A percentile compares a stretch with the other conserved stretches of the same genome.
phyloP scores from a whole-genome alignment of 305 asterid genomes.

The Solanum hybrid region DNA sequence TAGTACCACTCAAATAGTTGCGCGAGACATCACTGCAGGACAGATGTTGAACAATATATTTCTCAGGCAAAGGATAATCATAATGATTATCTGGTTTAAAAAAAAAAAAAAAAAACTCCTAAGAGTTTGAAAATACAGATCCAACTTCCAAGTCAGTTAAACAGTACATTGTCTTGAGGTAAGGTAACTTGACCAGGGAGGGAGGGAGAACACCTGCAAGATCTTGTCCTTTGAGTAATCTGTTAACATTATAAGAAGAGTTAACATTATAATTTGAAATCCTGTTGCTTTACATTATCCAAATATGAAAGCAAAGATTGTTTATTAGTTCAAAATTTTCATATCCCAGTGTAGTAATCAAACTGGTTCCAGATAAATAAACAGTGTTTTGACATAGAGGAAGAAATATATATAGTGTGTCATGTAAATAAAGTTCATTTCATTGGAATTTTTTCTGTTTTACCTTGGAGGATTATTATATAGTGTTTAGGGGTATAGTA shows the following conservation, averaged over 20 bases:
- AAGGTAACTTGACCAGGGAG: conserved; percentile 38
- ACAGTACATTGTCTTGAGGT: conserved; percentile 29
- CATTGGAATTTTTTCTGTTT: too few relatives aligned
- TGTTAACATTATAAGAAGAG: conserved; percentile 4
- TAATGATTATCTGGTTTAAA: too few relatives aligned
- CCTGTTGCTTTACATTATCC: neutral
- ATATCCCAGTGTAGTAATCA: neutral
- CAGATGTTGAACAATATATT: neutral
- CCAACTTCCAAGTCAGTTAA: too few relatives aligned
- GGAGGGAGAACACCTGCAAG: conserved; percentile 48
- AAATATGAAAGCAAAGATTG: neutral
- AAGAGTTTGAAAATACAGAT: neutral
- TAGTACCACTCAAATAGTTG: neutral
- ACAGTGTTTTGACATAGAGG: neutral
- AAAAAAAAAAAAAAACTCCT: neutral
- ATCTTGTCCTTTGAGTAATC: conserved; percentile 45
- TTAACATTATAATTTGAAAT: neutral
- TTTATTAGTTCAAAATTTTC: neutral
- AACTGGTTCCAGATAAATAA: neutral
- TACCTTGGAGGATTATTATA: too few relatives aligned
- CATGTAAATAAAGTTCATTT: too few relatives aligned
- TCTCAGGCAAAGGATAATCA: neutral
- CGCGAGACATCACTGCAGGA: conserved; percentile 33
- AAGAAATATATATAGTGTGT: neutral
- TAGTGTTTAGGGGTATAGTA: neutral